Evolutionary conservation across 73 alveolate genomes (phyloP), one percentile per base, ranked within the genome.

Genomic region (Tetrahymena elliotti): DNA sequence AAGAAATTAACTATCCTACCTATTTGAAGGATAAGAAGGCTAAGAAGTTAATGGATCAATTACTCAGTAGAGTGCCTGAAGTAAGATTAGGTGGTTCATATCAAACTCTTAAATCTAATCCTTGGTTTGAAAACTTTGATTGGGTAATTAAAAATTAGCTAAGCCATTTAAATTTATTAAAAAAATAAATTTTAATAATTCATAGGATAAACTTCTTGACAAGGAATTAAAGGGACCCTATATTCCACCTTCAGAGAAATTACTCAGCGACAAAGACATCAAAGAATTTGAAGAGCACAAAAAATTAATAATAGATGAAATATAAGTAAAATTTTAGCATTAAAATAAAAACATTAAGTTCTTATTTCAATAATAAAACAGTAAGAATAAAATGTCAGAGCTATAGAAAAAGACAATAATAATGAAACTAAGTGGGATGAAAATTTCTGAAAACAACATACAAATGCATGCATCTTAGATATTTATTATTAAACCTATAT

Each of bases 111-210:
- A 94, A 94, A 34, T 93, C 96, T 13, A 96, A 96, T 53, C 96
- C 97, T 53, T 96, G 97, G 97, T 96, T 96, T 41, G 95, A 95
- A 93, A 95, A 96, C 93, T 96, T 96, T 82, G 96, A 96, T 93
- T 96, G 98, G 98, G 97, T 95, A 93, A 95, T 47, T 47, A 1
- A 47, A 8, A 83, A n/a, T 54, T 95, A 7, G 20, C 93, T 82
- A 31, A 54, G 6, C 31, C 53, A 27, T 54, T 93, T 92, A 53
- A 52, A 93, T 54, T 40, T 38, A 35, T 93, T 18, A 93, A 92
- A 20, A 36, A 95, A 40, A 83, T 18, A 68, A 22, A 15, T 39
- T 40, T 38, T 15, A 10, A 35, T 34, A 33, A 24, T n/a, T n/a
- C n/a, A n/a, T 20, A 94, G 96, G 96, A 94, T 35, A 94, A 94